Conservation (phyloP, 768 basidiomycete genomes). For the Tylopilus felleus region DNA sequence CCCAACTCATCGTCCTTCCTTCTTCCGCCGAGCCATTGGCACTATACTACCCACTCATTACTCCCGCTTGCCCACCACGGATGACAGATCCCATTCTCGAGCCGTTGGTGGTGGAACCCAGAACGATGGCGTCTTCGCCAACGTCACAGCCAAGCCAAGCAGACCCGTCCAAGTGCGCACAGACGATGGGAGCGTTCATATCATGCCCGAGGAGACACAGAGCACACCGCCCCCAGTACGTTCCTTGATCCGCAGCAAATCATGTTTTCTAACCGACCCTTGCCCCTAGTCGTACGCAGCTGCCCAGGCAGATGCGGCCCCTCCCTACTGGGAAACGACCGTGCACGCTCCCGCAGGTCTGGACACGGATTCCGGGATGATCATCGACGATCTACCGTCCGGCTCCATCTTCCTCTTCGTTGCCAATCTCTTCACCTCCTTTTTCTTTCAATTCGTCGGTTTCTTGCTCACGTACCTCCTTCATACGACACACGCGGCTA, state of each 20-base stretch:
- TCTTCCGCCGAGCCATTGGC: constrained; percentile 55
- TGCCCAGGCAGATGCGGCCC: constrained; percentile 87
- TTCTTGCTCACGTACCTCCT: constrained; percentile 92
- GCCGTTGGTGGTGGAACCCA: constrained; percentile 65
- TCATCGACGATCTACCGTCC: constrained; percentile 89
- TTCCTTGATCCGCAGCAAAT: constrained; percentile 6
- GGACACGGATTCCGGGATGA: constrained; percentile 58
- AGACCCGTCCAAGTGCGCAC: constrained; percentile 41
- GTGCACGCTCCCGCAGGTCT: constrained; percentile 71
- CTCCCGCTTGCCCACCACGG: constrained; percentile 44
- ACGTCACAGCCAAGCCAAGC: constrained; percentile 85
- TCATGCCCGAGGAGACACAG: constrained; percentile 78
- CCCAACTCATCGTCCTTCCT: constrained; percentile 40
- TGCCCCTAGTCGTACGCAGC: constrained; percentile 69
- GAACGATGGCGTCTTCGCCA: constrained; percentile 95
- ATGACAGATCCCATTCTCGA: constrained; percentile 29
- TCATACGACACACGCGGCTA: constrained; percentile 87
- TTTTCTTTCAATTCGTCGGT: constrained; percentile 96
- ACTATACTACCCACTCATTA: constrained; percentile 68
- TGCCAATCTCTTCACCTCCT: constrained; percentile 79
- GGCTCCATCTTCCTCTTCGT: constrained; percentile 74
- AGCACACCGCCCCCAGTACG: constrained; percentile 85
- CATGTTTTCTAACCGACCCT: not conserved
- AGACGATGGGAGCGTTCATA: constrained; percentile 54
- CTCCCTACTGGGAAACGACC: constrained; percentile 96